phyloP scores from a whole-genome alignment of 768 basidiomycete genomes.

The Pisolithus sp. region DNA sequence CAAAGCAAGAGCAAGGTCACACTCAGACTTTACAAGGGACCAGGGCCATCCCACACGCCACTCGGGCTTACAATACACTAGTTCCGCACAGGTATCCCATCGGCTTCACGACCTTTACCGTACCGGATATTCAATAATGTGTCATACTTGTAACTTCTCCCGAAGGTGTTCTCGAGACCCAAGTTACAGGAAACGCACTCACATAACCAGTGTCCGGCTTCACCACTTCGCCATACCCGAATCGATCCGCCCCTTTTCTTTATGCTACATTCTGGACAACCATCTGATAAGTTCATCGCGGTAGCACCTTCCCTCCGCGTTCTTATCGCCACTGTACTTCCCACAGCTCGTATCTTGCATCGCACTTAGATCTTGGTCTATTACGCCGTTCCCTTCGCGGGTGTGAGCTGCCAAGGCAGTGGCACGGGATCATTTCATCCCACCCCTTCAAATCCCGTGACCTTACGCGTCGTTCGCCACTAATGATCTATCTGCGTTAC shows the following conservation, averaged over 20 bases:
- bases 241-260: neutral
- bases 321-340: neutral
- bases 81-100: neutral
- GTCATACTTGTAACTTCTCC: neutral
- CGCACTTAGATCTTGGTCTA: neutral
- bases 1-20: neutral
- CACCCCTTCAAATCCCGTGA: no score
- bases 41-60: neutral
- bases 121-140: neutral
- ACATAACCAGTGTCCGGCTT: conserved; percentile 1
- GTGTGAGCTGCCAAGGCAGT: no score
- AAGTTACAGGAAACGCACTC: neutral
- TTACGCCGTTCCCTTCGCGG: no score
- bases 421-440: no score
- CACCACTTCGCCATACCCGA: neutral
- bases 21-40: neutral
- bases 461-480: no score
- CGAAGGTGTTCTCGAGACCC: neutral
- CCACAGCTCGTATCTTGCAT: neutral
- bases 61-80: neutral
- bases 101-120: neutral
- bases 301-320: neutral
- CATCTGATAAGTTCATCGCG: neutral
- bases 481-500: no score
- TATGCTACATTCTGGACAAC: neutral